phyloP scores from a whole-genome alignment of 106 monocot species.

The Dioscorea alata region DNA sequence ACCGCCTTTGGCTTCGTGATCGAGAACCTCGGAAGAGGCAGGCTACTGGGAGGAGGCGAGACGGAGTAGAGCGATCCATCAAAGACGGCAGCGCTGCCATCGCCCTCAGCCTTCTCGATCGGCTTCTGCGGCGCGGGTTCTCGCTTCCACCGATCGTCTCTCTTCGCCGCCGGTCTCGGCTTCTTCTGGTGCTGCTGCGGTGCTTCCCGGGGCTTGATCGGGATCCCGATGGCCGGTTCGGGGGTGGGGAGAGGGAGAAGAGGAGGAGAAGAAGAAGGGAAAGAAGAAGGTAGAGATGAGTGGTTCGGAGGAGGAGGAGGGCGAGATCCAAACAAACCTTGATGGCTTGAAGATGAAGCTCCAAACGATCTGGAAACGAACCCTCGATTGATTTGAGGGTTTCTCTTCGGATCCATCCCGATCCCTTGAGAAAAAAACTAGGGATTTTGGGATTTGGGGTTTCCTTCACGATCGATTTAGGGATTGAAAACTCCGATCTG shows the following conservation, averaged over 20 bases:
- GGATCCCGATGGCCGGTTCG: conserved; percentile 3
- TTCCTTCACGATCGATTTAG: background rate
- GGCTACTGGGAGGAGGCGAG: conserved; percentile 12
- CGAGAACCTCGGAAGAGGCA: conserved; percentile 11
- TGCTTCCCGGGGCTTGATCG: conserved; percentile 1
- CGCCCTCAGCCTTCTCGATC: conserved; percentile 1
- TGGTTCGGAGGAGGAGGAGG: background rate
- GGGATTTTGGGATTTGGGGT: background rate
- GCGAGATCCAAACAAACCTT: conserved; percentile 11
- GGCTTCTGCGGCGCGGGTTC: background rate
- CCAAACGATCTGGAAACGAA: conserved; percentile 10
- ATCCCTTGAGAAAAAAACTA: background rate
- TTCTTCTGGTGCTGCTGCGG: conserved; percentile 16
- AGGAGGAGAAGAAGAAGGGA: conserved; percentile 19
- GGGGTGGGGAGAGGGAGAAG: conserved; percentile 33
- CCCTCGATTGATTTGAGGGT: background rate
- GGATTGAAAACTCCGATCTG: background rate
- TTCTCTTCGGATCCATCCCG: conserved; percentile 7
- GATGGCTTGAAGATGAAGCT: conserved; percentile 4
- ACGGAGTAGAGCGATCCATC: conserved; percentile 21
- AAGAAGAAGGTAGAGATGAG: background rate
- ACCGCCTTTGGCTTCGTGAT: background rate
- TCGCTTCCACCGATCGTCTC: background rate
- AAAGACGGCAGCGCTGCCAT: background rate
- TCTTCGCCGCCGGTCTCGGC: background rate